Conservation (phyloP, 495 filamentous ascomycete species). For the Penicillium coffeae region DNA sequence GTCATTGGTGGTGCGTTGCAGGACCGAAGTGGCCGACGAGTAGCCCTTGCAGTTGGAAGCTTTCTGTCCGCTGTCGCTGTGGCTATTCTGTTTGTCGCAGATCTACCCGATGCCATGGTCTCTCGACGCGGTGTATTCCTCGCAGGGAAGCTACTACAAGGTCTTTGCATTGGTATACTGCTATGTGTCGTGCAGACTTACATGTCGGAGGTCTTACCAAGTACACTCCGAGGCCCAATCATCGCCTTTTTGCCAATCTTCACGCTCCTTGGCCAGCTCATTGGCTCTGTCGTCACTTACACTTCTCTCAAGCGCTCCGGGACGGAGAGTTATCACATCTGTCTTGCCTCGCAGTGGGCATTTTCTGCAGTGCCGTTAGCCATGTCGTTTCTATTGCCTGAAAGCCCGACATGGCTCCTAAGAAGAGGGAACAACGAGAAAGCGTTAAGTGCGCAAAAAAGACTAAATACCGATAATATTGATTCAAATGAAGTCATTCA, state of each 20-base stretch:
- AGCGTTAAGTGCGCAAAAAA: slow-evolving; percentile 16
- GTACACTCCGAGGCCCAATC: slow-evolving; percentile 37
- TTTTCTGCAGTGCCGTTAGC: slow-evolving; percentile 23
- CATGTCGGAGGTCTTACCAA: slow-evolving; percentile 42
- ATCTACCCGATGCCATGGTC: slow-evolving; percentile 23
- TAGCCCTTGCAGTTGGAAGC: slow-evolving; percentile 29
- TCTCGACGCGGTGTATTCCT: slow-evolving; percentile 30
- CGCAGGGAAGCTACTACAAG: slow-evolving; percentile 34
- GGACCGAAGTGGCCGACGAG: slow-evolving; percentile 39
- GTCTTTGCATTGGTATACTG: slow-evolving; percentile 38
- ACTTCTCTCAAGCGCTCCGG: slow-evolving; percentile 15
- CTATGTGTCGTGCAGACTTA: slow-evolving; percentile 43
- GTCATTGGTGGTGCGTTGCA: slow-evolving; percentile 36
- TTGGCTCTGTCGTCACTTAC: slow-evolving; percentile 41
- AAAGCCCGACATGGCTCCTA: slow-evolving; percentile 21
- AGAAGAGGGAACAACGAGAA: slow-evolving; percentile 5
- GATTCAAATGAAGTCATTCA: slow-evolving; percentile 16
- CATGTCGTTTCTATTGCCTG: slow-evolving; percentile 13
- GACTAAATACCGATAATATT: slow-evolving; percentile 8
- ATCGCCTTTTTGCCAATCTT: slow-evolving; percentile 45
- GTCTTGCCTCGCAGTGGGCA: slow-evolving; percentile 33
- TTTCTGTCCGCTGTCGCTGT: slow-evolving; percentile 38
- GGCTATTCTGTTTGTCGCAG: slow-evolving; percentile 31
- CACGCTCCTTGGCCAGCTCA: slow-evolving; percentile 40
- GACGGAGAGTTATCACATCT: slow-evolving; percentile 21